A percentile compares a stretch with the other conserved stretches of the same genome.
Evolutionary conservation across 495 filamentous ascomycete genomes (phyloP).

Genomic region (Tetracladium setigerum): DNA sequence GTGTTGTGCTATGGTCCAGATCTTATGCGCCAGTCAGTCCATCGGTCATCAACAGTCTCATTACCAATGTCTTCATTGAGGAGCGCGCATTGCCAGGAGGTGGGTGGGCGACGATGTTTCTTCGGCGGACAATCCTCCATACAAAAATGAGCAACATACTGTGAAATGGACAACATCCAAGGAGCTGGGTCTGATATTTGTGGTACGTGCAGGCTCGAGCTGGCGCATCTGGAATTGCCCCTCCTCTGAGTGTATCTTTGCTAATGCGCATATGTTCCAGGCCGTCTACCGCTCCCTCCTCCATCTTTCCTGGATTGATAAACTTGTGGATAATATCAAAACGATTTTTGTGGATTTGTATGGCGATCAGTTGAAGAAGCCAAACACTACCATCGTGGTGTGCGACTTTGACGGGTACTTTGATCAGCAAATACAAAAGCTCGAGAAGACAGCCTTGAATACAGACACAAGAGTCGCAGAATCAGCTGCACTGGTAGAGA

Average conservation of each 20-base stretch:
- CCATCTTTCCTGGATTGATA: slow-evolving; percentile 94
- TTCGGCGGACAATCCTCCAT: slow-evolving; percentile 56
- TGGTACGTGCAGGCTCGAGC: slow-evolving; percentile 51
- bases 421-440: slow-evolving; percentile 79
- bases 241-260: background rate
- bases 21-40: slow-evolving; percentile 72
- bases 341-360: slow-evolving; percentile 86
- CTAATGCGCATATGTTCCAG: slow-evolving; percentile 37
- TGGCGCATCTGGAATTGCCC: background rate
- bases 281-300: slow-evolving; percentile 94
- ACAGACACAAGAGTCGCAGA: slow-evolving; percentile 24
- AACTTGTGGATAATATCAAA: slow-evolving; percentile 88
- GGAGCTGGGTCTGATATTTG: slow-evolving; percentile 90
- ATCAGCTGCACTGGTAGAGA: slow-evolving; percentile 32
- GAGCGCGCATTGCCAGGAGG: slow-evolving; percentile 64
- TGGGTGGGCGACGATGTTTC: slow-evolving; percentile 48
- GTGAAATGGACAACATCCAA: slow-evolving; percentile 89
- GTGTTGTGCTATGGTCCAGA: slow-evolving; percentile 93
- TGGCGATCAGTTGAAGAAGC: slow-evolving; percentile 74
- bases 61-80: slow-evolving; percentile 95
- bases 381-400: slow-evolving; percentile 67
- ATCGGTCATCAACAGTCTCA: slow-evolving; percentile 85
- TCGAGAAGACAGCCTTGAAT: slow-evolving; percentile 48
- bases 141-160: slow-evolving; percentile 90
- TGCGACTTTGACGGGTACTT: slow-evolving; percentile 89